These are phyloP conservation scores for Pseudogymnoascus verrucosus DNA, from an alignment of 2,329 filamentous ascomycete species.

Conservation along the genomic window DNA sequence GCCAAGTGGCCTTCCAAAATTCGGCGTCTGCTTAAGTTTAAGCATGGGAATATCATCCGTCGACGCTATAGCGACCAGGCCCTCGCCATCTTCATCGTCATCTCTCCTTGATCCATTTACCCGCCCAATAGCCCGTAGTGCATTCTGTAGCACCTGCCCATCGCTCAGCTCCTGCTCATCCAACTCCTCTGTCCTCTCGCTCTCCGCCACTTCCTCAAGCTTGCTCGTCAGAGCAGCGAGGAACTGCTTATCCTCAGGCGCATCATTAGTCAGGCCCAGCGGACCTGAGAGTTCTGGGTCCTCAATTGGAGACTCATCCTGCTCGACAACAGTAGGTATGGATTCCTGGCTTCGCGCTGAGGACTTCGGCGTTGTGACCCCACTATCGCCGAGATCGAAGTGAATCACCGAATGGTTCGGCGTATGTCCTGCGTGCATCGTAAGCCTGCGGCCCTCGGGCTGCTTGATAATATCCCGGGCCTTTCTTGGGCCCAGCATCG, in stretches of 20 bases:
- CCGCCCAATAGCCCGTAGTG: conserved; percentile 12
- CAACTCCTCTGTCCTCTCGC: neutral
- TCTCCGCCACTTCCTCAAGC: conserved; percentile 29
- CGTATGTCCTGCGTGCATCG: conserved; percentile 56
- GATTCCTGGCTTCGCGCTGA: neutral
- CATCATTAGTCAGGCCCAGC: conserved; percentile 47
- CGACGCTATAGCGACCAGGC: conserved; percentile 14
- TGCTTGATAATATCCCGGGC: conserved; percentile 19
- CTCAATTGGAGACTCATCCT: conserved; percentile 7
- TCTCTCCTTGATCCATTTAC: conserved; percentile 5
- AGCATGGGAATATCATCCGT: conserved; percentile 21
- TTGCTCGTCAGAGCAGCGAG: conserved; percentile 43
- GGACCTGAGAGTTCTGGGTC: conserved; percentile 44
- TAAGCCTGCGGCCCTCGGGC: conserved; percentile 42
- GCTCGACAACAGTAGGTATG: conserved; percentile 6
- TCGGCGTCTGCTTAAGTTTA: conserved; percentile 21
- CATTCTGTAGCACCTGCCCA: conserved; percentile 20
- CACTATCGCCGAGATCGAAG: conserved; percentile 36
- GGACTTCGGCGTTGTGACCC: conserved; percentile 21
- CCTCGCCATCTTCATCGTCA: conserved; percentile 15
- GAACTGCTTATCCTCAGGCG: conserved; percentile 48
- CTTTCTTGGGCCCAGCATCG: neutral
- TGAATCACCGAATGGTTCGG: conserved; percentile 49
- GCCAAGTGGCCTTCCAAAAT: conserved; percentile 25
- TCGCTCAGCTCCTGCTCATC: conserved; percentile 16